phyloP scores from a whole-genome alignment of 2,329 filamentous ascomycete genomes.

The Aureobasidium melanogenum region DNA sequence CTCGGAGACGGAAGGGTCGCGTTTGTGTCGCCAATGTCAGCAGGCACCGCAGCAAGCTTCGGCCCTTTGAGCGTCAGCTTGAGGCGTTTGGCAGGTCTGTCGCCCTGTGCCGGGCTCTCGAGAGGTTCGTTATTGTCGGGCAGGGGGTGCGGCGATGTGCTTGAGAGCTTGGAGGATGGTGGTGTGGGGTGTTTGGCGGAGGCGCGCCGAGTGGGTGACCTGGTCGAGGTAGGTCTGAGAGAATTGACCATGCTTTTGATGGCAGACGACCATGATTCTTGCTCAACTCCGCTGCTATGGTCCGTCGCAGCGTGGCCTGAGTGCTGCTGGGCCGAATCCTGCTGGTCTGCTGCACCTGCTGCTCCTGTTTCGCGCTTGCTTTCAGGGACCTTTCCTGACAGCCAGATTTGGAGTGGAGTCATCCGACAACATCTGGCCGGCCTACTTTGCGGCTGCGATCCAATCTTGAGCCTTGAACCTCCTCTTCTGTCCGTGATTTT shows the following conservation, averaged over 20 bases:
- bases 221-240: constrained; percentile 5
- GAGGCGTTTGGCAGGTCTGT: constrained; percentile 3
- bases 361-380: constrained; percentile 3
- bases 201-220: constrained; percentile 6
- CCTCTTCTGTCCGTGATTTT: not conserved
- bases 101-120: not conserved
- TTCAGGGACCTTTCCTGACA: constrained; percentile 6
- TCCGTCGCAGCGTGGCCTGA: not conserved
- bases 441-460: not conserved
- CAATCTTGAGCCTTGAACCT: not conserved
- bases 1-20: constrained; percentile 15
- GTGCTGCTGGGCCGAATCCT: constrained; percentile 5
- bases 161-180: not conserved
- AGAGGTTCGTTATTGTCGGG: not conserved
- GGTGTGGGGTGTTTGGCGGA: constrained; percentile 10
- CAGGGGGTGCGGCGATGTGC: not conserved
- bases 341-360: not conserved
- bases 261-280: constrained; percentile 12
- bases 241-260: constrained; percentile 13
- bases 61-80: constrained; percentile 9
- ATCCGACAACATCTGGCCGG: constrained; percentile 9
- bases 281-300: not conserved
- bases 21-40: not conserved
- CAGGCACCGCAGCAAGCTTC: constrained; percentile 5
- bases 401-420: constrained; percentile 6